Evolutionary conservation across 1,284 basidiomycete genomes (phyloP).

Genomic region (Stygiomarasmius scandens): DNA sequence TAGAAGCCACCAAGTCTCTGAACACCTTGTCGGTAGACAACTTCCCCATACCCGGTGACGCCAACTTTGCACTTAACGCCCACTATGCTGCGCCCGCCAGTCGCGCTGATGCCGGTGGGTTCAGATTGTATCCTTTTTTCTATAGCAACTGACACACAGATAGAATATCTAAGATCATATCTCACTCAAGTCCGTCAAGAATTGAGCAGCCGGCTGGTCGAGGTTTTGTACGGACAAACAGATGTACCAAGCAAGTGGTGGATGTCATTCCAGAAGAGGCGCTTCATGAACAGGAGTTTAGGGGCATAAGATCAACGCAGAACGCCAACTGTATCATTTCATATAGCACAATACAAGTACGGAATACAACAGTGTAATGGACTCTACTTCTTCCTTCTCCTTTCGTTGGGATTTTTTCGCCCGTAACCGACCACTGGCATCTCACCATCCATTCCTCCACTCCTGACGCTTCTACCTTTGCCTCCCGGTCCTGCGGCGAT

Average conservation of each 20-base stretch:
- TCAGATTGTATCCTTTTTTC: conserved; percentile 8
- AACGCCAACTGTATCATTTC: conserved; percentile 12
- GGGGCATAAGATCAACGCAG: conserved; percentile 30
- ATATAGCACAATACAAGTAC: conserved; percentile 11
- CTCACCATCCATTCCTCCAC: conserved; percentile 57
- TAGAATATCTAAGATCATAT: conserved; percentile 89
- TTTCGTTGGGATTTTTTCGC: conserved; percentile 85
- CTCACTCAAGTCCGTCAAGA: conserved; percentile 93
- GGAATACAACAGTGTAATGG: not conserved
- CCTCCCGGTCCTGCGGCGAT: conserved; percentile 74
- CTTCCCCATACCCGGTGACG: conserved; percentile 95
- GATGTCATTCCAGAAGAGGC: conserved; percentile 98
- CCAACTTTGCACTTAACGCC: conserved; percentile 91
- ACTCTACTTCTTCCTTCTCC: conserved; percentile 48
- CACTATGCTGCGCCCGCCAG: conserved; percentile 85
- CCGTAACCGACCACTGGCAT: conserved; percentile 87
- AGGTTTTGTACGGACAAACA: conserved; percentile 86
- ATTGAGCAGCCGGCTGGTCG: conserved; percentile 82
- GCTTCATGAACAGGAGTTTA: conserved; percentile 91
- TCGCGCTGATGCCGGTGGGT: conserved; percentile 83
- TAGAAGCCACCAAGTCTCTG: conserved; percentile 88
- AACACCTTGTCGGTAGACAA: conserved; percentile 92
- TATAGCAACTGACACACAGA: conserved; percentile 8
- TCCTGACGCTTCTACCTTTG: conserved; percentile 64
- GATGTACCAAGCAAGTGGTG: conserved; percentile 98